Base-by-base conservation (phyloP, 1,284 basidiomycete species). In the Pyrrhoderma noxium region DNA sequence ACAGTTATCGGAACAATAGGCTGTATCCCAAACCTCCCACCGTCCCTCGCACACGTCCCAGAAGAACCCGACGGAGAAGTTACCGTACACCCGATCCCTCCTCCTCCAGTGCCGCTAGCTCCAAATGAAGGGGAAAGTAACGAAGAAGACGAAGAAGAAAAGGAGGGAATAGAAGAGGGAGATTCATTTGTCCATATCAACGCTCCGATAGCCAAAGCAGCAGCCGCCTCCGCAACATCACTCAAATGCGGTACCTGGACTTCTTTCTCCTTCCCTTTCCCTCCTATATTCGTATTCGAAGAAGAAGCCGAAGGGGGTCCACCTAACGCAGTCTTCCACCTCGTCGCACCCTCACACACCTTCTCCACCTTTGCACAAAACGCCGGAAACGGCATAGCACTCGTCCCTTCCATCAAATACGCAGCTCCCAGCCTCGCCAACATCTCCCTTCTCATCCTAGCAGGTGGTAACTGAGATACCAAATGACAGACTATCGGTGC, bases 191-290 rank as follows among this genome's bases (percentile, higher is more conserved):
- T 22, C 48, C 48, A 49, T 16, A 49, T 41, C 23, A 47, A 41
- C 13, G 51, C 51, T 18, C 45, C 51, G 8, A 52, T n/a, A 41
- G 51, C 51, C 14, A 52, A 34, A 9, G 35, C 44, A 11, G 37
- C 51, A 18, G 51, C 51, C 9, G 45, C 51, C 18, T 41, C 51
- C 13, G 51, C 51, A 18, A 52, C 36, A 11, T 35, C 45, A 23
- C 34, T 47, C 31, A 34, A 47, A 18, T 16, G 22, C 22, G 42
- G 42, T 8, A 46, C 31, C n/a, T 25, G 21, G 3, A 43, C 19
- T 43, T 43, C 41, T 14, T 8, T 43, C 19, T 43, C 25, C 19
- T 21, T 40, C 19, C 19, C 38, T 40, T 21, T 43, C 41, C 27
- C 27, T 31, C 7, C 27, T 11, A 41, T 31, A 31, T 21, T 35